A percentile compares a stretch with the other conserved stretches of the same genome.
Evolutionary conservation across 345 rosid genomes (phyloP).

Genomic region (Tarenaya hassleriana): DNA sequence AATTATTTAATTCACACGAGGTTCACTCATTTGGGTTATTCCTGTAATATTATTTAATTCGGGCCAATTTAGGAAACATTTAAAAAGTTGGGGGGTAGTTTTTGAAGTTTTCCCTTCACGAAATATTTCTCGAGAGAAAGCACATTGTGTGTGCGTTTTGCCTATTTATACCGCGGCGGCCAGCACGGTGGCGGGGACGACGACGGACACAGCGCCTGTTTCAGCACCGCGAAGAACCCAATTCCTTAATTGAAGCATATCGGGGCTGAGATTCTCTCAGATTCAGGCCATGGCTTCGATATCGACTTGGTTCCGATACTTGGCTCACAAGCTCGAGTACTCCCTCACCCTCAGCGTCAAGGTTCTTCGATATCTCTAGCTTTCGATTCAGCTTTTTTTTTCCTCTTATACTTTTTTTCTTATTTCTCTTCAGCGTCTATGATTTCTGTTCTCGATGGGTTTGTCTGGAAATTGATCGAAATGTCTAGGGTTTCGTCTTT

Average conservation of each 20-base stretch:
- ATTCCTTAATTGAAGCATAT: not conserved
- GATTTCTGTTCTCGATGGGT: not conserved
- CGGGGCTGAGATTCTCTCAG: constrained; percentile 1
- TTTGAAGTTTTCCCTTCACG: too few species aligned
- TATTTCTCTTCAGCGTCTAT: too few species aligned
- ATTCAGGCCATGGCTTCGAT: constrained; percentile 52
- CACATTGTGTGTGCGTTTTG: too few species aligned
- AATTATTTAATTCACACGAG: too few species aligned
- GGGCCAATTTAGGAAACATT: too few species aligned
- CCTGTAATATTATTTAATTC: too few species aligned
- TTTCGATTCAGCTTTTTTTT: not conserved
- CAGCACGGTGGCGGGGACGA: constrained; percentile 20
- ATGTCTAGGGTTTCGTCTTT: constrained; percentile 1
- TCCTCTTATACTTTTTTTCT: not conserved
- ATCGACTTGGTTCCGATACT: constrained; percentile 71
- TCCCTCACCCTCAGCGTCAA: constrained; percentile 52
- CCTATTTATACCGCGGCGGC: too few species aligned
- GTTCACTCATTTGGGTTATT: too few species aligned
- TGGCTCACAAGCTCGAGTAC: constrained; percentile 61
- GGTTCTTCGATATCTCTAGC: constrained; percentile 32
- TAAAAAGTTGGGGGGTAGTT: too few species aligned
- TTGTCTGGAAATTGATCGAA: constrained; percentile 5
- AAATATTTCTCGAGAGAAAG: too few species aligned
- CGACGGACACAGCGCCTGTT: constrained; percentile 9
- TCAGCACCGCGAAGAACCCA: constrained; percentile 18